Evolutionary conservation across 306 rosid species (phyloP).

Genomic region (Citrullus colocynthis): DNA sequence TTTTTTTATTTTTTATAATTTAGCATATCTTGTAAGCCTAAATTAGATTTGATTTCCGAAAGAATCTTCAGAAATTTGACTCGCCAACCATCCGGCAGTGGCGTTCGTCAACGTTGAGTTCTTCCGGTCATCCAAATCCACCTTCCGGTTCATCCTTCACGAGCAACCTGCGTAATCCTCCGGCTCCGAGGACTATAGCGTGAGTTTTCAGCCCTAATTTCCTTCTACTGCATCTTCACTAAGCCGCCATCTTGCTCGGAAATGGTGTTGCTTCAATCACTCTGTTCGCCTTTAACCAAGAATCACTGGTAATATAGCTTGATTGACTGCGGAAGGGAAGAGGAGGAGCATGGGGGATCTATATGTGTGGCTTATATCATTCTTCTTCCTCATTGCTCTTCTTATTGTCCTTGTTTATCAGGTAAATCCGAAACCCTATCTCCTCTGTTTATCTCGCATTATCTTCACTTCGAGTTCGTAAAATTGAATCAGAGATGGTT

Average conservation of each 20-base stretch:
- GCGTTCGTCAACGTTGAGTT: not conserved
- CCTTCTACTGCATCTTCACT: not conserved
- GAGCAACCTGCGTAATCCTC: not conserved
- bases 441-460: not conserved
- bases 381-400: constrained; percentile 42
- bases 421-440: constrained; percentile 20
- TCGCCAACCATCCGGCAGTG: not conserved
- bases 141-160: not conserved
- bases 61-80: not conserved
- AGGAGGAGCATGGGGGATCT: constrained; percentile 38
- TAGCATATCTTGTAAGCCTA: no score
- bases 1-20: no score
- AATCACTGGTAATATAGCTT: not conserved
- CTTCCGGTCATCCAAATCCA: not conserved
- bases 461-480: not conserved
- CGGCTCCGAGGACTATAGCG: not conserved
- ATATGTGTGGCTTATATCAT: constrained; percentile 49
- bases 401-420: constrained; percentile 45
- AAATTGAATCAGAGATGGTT: not conserved
- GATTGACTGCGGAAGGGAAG: not conserved
- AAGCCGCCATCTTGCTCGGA: not conserved
- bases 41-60: not conserved
- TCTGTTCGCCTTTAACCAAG: not conserved
- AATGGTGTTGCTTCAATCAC: constrained; percentile 1
- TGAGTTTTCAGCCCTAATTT: not conserved